phyloP scores from a whole-genome alignment of 2,329 filamentous ascomycete genomes.

The Metarhizium humberi region DNA sequence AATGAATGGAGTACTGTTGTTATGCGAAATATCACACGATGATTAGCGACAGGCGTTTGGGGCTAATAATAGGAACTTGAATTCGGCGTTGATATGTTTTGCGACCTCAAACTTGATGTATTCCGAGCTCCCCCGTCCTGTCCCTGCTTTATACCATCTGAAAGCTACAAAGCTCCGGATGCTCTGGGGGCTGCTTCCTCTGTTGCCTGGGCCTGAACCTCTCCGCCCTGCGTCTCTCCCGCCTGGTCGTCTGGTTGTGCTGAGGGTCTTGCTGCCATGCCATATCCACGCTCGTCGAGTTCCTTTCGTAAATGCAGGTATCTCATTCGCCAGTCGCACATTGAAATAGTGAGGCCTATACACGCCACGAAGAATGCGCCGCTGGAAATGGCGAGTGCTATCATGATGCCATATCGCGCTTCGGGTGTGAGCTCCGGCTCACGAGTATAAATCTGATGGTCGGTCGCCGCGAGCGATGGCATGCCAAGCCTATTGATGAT shows the following conservation, averaged over 20 bases:
- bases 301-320: constrained; percentile 6
- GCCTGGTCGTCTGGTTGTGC: neutral
- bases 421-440: constrained; percentile 4
- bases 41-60: neutral
- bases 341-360: constrained; percentile 5
- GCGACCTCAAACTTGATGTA: neutral
- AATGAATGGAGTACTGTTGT: neutral
- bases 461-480: neutral
- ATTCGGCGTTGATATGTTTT: neutral
- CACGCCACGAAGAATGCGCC: constrained; percentile 8
- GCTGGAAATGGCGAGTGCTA: constrained; percentile 7
- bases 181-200: neutral
- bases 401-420: constrained; percentile 7
- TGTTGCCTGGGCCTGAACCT: neutral
- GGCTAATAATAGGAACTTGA: neutral
- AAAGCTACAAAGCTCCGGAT: constrained; percentile 5
- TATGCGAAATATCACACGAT: neutral
- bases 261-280: neutral
- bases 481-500: neutral
- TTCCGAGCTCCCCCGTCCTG: neutral
- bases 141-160: no score
- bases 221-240: neutral
- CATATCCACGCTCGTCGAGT: constrained; percentile 5
- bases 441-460: constrained; percentile 1
- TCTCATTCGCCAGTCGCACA: constrained; percentile 8